phyloP scores from a whole-genome alignment of 2,329 filamentous ascomycete species.

The Fusarium circinatum region DNA sequence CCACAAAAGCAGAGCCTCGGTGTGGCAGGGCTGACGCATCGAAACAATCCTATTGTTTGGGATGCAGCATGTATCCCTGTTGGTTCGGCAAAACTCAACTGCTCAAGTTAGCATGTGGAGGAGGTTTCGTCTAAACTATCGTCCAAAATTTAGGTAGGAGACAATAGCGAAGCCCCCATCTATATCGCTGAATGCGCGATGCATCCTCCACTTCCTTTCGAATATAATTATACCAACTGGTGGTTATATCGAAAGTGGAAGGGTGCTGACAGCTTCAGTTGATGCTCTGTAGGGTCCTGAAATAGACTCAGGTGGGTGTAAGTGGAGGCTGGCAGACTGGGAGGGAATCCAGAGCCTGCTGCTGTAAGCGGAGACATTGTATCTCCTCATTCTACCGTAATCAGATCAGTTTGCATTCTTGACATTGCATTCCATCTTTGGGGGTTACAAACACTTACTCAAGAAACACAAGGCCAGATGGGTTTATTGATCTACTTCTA shows the following conservation, averaged over 20 bases:
- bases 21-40: conserved; percentile 20
- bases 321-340: conserved; percentile 1
- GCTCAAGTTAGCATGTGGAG: not conserved
- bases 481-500: not conserved
- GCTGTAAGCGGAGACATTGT: conserved; percentile 1
- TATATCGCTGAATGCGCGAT: not conserved
- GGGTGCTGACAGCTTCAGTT: not conserved
- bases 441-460: not conserved
- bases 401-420: not conserved
- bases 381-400: not conserved
- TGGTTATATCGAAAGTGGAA: not conserved
- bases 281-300: not conserved
- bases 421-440: not conserved
- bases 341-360: not conserved
- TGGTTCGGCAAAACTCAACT: conserved; percentile 1
- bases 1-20: conserved; percentile 14
- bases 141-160: not conserved
- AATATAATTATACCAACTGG: not conserved
- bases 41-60: not conserved
- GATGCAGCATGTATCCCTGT: not conserved
- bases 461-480: not conserved
- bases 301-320: not conserved
- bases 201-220: not conserved
- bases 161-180: not conserved
- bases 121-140: conserved; percentile 13